phyloP scores from a whole-genome alignment of 257 asterid species.

The Parsonsia alboflavescens region DNA sequence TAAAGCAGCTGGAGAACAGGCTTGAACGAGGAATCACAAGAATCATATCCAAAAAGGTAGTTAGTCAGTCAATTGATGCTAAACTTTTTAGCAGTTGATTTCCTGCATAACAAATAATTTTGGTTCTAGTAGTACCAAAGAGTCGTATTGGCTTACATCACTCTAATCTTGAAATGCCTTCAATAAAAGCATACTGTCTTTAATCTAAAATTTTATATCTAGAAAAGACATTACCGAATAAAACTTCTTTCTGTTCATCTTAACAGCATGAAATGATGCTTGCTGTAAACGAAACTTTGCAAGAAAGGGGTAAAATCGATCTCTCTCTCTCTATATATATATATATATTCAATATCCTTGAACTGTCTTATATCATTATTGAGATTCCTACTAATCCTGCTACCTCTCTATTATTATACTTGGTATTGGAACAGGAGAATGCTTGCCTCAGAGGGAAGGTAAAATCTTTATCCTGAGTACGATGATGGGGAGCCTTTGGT shows the following conservation, averaged over 20 bases:
- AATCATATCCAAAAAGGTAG: slow-evolving; percentile 73
- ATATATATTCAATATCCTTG: too few species aligned
- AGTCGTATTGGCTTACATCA: too few species aligned
- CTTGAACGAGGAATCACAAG: slow-evolving; percentile 71
- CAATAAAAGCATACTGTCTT: too few species aligned
- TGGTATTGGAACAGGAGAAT: slow-evolving; percentile 64
- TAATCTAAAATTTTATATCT: too few species aligned
- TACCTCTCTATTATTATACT: neutral
- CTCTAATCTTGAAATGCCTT: too few species aligned
- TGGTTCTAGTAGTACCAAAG: too few species aligned
- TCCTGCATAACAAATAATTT: neutral
- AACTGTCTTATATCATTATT: neutral
- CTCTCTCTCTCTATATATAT: neutral
- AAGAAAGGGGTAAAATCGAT: slow-evolving; percentile 57
- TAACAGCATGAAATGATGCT: slow-evolving; percentile 82
- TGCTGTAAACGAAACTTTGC: slow-evolving; percentile 71
- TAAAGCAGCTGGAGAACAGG: slow-evolving; percentile 76
- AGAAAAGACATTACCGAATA: neutral
- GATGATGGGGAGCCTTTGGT: too few species aligned
- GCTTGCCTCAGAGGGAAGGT: slow-evolving; percentile 81
- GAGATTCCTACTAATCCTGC: neutral
- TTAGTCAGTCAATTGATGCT: too few species aligned
- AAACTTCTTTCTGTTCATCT: neutral
- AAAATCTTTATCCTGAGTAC: neutral
- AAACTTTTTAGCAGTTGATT: neutral